These are phyloP conservation scores for Exserohilum turcica DNA, from an alignment of 2,329 filamentous ascomycete genomes.

Conservation along the genomic window DNA sequence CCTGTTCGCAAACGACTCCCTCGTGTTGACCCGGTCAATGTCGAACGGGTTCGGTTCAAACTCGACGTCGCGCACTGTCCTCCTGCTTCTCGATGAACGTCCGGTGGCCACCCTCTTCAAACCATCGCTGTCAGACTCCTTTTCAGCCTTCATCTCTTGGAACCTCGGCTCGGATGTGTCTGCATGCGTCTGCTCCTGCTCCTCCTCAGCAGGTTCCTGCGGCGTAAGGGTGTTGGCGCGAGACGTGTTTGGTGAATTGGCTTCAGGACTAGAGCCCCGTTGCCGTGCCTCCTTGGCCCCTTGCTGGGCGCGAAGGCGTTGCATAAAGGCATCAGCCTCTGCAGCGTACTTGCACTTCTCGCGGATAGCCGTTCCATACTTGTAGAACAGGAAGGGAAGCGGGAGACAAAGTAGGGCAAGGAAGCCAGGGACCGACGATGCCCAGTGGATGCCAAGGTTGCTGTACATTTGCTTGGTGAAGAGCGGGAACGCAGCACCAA, in stretches of 20 bases:
- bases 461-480: slow-evolving; percentile 70
- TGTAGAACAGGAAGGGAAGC: slow-evolving; percentile 77
- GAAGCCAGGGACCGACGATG: slow-evolving; percentile 73
- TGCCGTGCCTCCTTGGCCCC: slow-evolving; percentile 22
- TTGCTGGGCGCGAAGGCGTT: slow-evolving; percentile 49
- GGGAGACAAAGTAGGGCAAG: slow-evolving; percentile 73
- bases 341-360: slow-evolving; percentile 71
- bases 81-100: slow-evolving; percentile 32
- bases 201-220: slow-evolving; percentile 41
- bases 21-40: slow-evolving; percentile 55
- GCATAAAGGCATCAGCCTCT: slow-evolving; percentile 67
- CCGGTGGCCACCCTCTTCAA: slow-evolving; percentile 40
- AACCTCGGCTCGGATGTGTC: slow-evolving; percentile 40
- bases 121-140: slow-evolving; percentile 33
- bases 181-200: slow-evolving; percentile 35
- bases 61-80: slow-evolving; percentile 32
- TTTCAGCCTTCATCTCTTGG: slow-evolving; percentile 48
- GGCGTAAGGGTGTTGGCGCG: slow-evolving; percentile 28
- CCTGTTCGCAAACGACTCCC: slow-evolving; percentile 50
- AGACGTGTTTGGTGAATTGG: slow-evolving; percentile 29
- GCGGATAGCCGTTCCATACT: slow-evolving; percentile 68
- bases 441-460: slow-evolving; percentile 70
- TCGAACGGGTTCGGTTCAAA: slow-evolving; percentile 56
- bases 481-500: slow-evolving; percentile 78
- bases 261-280: slow-evolving; percentile 10